Conservation (phyloP, 768 basidiomycete species). For the Leccinum broughii region DNA sequence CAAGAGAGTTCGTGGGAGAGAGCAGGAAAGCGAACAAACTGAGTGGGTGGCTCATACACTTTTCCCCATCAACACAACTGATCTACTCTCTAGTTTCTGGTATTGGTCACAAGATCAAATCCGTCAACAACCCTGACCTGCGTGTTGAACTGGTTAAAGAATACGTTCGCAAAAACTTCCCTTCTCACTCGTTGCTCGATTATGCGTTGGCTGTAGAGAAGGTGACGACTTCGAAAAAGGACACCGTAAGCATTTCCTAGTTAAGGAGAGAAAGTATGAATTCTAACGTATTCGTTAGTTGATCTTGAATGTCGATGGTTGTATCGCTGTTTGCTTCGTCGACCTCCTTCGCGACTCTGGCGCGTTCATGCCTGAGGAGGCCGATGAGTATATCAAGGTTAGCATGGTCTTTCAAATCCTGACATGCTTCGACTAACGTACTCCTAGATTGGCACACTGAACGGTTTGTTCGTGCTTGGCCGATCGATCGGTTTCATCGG, state of each 20-base stretch:
- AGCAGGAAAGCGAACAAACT: constrained; percentile 93
- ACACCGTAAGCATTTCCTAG: constrained; percentile 54
- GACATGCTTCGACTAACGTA: neutral
- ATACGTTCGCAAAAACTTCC: constrained; percentile 95
- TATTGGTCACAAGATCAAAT: constrained; percentile 99
- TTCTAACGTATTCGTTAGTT: constrained; percentile 44
- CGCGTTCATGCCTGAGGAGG: constrained; percentile 94
- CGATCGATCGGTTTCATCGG: constrained; percentile 98
- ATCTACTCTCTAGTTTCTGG: constrained; percentile 65
- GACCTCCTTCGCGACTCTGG: constrained; percentile 90
- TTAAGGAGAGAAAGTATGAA: neutral
- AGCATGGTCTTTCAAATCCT: neutral
- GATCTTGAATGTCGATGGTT: constrained; percentile 96
- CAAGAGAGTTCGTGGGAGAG: constrained; percentile 97
- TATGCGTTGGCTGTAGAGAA: constrained; percentile 97
- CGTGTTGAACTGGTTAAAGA: constrained; percentile 94
- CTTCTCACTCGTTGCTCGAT: constrained; percentile 87
- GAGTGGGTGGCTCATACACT: constrained; percentile 45
- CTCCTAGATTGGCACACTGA: constrained; percentile 78
- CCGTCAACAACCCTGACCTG: constrained; percentile 92
- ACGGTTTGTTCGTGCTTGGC: constrained; percentile 96
- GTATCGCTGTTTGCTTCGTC: constrained; percentile 95
- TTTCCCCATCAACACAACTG: constrained; percentile 5
- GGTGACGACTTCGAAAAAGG: constrained; percentile 97
- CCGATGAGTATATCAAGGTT: constrained; percentile 93